A percentile compares a stretch with the other conserved stretches of the same genome.
phyloP scores from a whole-genome alignment of 2,329 filamentous ascomycete genomes.

The Epichloe bromicola region DNA sequence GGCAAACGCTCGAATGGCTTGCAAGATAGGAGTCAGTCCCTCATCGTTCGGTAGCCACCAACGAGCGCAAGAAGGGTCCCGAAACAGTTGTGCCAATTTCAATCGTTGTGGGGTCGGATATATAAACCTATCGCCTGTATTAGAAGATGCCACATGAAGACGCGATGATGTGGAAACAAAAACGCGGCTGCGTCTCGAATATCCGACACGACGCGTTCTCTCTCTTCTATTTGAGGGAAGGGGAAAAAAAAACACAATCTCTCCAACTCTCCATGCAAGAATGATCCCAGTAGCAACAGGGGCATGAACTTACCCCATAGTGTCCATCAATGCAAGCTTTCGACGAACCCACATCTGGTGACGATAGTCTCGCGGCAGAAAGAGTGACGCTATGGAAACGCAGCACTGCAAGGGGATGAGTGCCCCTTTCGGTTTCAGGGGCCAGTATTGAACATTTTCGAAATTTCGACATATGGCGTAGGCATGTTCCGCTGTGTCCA shows the following conservation, averaged over 20 bases:
- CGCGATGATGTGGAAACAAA: neutral
- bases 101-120: slow-evolving; percentile 61
- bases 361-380: slow-evolving; percentile 60
- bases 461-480: slow-evolving; percentile 65
- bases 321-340: slow-evolving; percentile 68
- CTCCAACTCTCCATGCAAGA: no score
- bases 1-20: slow-evolving; percentile 67
- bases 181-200: neutral
- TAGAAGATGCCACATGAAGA: neutral
- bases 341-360: slow-evolving; percentile 69
- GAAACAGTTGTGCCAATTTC: slow-evolving; percentile 66
- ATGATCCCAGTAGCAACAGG: neutral
- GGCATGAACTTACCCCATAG: slow-evolving; percentile 51
- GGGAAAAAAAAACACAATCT: neutral
- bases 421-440: slow-evolving; percentile 54
- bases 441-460: slow-evolving; percentile 63
- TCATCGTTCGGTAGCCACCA: slow-evolving; percentile 90
- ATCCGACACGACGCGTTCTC: neutral
- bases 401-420: slow-evolving; percentile 62
- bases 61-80: slow-evolving; percentile 53
- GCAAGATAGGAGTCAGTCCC: slow-evolving; percentile 59
- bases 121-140: slow-evolving; percentile 51
- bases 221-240: neutral
- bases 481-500: slow-evolving; percentile 48
- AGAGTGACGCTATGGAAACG: slow-evolving; percentile 63